A percentile compares a stretch with the other conserved stretches of the same genome.
Evolutionary conservation across 768 basidiomycete genomes (phyloP).

Genomic region (Rhizopogon salebrosus): DNA sequence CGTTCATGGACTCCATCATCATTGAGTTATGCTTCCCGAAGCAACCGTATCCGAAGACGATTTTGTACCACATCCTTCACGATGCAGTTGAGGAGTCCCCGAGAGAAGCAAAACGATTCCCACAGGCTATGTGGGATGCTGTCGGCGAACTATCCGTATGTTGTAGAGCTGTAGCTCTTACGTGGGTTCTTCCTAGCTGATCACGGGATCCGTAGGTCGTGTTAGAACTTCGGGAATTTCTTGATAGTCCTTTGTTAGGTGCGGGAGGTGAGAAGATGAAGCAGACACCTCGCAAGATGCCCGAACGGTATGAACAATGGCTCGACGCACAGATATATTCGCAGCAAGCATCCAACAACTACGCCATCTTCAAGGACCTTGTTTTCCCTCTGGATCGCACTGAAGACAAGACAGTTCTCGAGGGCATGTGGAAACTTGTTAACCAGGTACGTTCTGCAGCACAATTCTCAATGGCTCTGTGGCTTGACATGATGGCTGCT

Average conservation of each 20-base stretch:
- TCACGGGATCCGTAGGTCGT: constrained; percentile 38
- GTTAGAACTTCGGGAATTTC: constrained; percentile 58
- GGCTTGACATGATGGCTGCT: background rate
- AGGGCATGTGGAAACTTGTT: constrained; percentile 60
- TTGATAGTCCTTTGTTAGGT: constrained; percentile 59
- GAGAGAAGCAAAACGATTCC: constrained; percentile 68
- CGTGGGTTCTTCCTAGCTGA: background rate
- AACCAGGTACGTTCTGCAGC: constrained; percentile 41
- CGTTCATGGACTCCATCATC: constrained; percentile 80
- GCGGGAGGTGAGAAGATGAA: constrained; percentile 52
- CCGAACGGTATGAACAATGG: constrained; percentile 62
- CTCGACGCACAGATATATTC: constrained; percentile 64
- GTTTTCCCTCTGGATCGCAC: constrained; percentile 58
- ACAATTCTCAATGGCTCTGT: background rate
- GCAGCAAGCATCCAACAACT: constrained; percentile 45
- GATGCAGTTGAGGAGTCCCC: constrained; percentile 74
- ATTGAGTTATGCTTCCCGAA: constrained; percentile 77
- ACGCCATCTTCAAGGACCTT: constrained; percentile 47
- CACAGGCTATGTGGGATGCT: constrained; percentile 76
- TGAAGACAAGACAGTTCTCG: constrained; percentile 42
- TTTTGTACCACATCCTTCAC: constrained; percentile 61
- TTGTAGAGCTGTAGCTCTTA: background rate
- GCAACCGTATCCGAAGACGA: constrained; percentile 58
- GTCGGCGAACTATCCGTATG: constrained; percentile 75
- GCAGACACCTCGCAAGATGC: constrained; percentile 43